phyloP scores from a whole-genome alignment of 2,329 filamentous ascomycete genomes.

The Colletotrichum lindemuthianum region DNA sequence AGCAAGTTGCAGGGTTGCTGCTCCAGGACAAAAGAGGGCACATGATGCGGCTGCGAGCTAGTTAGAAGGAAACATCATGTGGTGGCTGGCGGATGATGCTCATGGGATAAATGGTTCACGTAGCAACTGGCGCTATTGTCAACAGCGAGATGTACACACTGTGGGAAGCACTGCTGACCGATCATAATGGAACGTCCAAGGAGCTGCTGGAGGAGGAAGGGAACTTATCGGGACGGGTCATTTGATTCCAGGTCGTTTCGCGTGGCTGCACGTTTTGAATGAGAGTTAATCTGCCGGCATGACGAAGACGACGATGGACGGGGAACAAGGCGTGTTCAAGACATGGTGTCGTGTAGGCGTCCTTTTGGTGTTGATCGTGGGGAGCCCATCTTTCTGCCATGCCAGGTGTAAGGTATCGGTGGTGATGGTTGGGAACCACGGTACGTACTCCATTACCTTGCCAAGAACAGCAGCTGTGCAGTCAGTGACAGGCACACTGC shows the following conservation, averaged over 20 bases:
- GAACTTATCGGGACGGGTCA: constrained; percentile 15
- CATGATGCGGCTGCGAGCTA: constrained; percentile 32
- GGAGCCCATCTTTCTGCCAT: no score
- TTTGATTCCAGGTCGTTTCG: constrained; percentile 23
- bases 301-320: constrained; percentile 7
- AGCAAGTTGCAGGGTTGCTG: background rate
- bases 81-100: constrained; percentile 28
- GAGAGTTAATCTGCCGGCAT: constrained; percentile 25
- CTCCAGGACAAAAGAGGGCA: constrained; percentile 26
- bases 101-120: no score
- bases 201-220: constrained; percentile 1
- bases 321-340: constrained; percentile 19
- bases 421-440: background rate
- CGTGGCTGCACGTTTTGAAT: background rate
- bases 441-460: constrained; percentile 4
- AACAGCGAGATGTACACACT: background rate
- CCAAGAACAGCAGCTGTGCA: no score
- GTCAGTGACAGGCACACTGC: no score
- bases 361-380: background rate
- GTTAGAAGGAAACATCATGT: constrained; percentile 29
- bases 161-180: constrained; percentile 12
- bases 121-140: no score
- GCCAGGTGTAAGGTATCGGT: background rate
- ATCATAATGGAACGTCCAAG: background rate
- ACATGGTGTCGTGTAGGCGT: constrained; percentile 7